Evolutionary conservation across 2,329 filamentous ascomycete genomes (phyloP).

Genomic region (Fusarium pseudocircinatum): DNA sequence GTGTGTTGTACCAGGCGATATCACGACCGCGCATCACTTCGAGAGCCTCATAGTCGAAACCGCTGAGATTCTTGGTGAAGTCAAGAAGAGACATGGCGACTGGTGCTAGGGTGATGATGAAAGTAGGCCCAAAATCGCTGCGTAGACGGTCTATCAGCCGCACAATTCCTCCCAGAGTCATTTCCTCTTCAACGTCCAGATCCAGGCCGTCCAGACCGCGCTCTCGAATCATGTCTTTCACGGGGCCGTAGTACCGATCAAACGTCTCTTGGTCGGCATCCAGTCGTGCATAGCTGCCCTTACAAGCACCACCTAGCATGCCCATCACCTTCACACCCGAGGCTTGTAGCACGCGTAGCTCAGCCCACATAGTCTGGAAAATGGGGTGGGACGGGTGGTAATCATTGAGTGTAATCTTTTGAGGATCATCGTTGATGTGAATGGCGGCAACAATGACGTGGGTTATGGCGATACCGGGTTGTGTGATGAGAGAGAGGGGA

Average conservation of each 20-base stretch:
- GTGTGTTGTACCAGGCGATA: slow-evolving; percentile 88
- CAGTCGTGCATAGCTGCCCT: slow-evolving; percentile 72
- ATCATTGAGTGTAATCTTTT: slow-evolving; percentile 81
- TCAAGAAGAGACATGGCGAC: slow-evolving; percentile 77
- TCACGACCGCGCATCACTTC: slow-evolving; percentile 72
- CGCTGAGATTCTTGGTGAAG: slow-evolving; percentile 71
- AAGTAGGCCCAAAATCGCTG: slow-evolving; percentile 73
- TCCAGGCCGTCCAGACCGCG: slow-evolving; percentile 76
- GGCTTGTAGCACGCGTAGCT: slow-evolving; percentile 76
- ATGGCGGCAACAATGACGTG: slow-evolving; percentile 89
- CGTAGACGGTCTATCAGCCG: slow-evolving; percentile 74
- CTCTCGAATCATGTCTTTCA: slow-evolving; percentile 71
- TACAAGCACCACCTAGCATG: slow-evolving; percentile 88
- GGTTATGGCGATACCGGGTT: slow-evolving; percentile 65
- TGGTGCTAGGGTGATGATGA: slow-evolving; percentile 84
- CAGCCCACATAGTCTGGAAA: slow-evolving; percentile 80
- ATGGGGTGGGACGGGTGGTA: slow-evolving; percentile 72
- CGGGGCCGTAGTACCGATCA: slow-evolving; percentile 76
- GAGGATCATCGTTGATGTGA: slow-evolving; percentile 77
- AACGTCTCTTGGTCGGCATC: slow-evolving; percentile 69
- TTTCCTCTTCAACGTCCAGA: slow-evolving; percentile 82
- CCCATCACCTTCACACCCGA: slow-evolving; percentile 82
- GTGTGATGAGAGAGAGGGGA: slow-evolving; percentile 61
- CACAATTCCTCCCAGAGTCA: slow-evolving; percentile 73
- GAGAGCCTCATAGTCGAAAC: slow-evolving; percentile 81